Evolutionary conservation across 768 basidiomycete genomes (phyloP), one percentile per base, ranked within the genome.

Genomic region (Steccherinum ochraceum): DNA sequence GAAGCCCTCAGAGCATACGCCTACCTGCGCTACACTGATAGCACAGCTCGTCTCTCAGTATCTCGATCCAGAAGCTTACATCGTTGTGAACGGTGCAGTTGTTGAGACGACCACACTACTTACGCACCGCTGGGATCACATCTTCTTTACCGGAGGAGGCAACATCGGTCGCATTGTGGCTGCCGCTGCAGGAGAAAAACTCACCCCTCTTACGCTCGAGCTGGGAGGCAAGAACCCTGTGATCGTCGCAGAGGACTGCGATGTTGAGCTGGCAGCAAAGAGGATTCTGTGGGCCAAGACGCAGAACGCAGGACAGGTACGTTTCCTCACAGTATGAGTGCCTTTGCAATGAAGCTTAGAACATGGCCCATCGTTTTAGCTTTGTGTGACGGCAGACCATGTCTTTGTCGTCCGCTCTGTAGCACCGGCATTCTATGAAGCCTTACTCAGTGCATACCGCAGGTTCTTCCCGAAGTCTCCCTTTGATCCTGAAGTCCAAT

Each of bases 231-330:
- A 76, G 62, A 70, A 67, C 43, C 77, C 77, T 2, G 75, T 75
- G 4, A 52, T 79, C 30, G 60, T 82, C 26, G 73, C 74, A 45
- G 45, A 69, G 3, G 63, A 67, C 13, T 68, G 63, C 51, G 68
- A 80, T 57, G 55, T 81, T 54, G 64, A 71, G 2, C 55, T 83
- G 21, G 75, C 80, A 0, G 88, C 84, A 0, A 80, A 77, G 59
- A 76, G 86, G 10, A 73, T 85, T 26, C 64, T 87, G 19, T 86
- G 77, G 76, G 86, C 80, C 0, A 87, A 87, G 64, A 68, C 69
- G 51, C 72, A 78, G 42, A 58, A 51, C 35, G 18, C 48, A 13
- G 54, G 57, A 5, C 57, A 56, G 45, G 54, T 55, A 42, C 13
- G 53, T 50, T 41, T 35, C 30, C 7, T 16, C 40, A 35, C 30